These are phyloP conservation scores for Orbilia blumenaviensis DNA, from an alignment of 2,329 filamentous ascomycete species.

Conservation along the genomic window DNA sequence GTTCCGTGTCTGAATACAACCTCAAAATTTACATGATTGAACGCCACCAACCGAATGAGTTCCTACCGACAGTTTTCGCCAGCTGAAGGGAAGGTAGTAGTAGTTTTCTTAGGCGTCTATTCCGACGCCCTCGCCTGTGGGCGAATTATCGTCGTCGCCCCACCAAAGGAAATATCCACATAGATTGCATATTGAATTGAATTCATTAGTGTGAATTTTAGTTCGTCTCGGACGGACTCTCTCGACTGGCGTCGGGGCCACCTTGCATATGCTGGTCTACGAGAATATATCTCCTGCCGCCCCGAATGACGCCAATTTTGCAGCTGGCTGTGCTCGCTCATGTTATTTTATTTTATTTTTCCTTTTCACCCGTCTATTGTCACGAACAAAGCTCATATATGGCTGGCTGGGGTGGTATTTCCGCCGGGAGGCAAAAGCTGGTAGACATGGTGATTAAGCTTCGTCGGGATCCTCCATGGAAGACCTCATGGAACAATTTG, in stretches of 20 bases:
- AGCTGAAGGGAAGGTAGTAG: not conserved
- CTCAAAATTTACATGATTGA: not conserved
- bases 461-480: slow-evolving; percentile 25
- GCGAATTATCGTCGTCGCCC: not conserved
- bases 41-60: slow-evolving; percentile 6
- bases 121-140: not conserved
- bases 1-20: not conserved
- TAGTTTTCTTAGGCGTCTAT: not conserved
- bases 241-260: not conserved
- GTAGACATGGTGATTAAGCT: slow-evolving; percentile 25
- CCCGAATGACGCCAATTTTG: slow-evolving; percentile 9
- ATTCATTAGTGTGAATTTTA: not conserved
- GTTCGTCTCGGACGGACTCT: not conserved
- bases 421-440: not conserved
- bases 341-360: not conserved
- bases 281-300: slow-evolving; percentile 6
- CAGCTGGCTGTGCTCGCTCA: not conserved
- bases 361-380: not conserved
- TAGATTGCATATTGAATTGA: too few relatives aligned
- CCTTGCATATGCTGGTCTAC: not conserved
- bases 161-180: not conserved
- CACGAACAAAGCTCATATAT: not conserved
- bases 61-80: not conserved
- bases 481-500: slow-evolving; percentile 19
- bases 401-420: not conserved